Percentiles rank a stretch among this genome's conserved stretches.
phyloP scores from a whole-genome alignment of 2,329 filamentous ascomycete genomes.

The Intubia oerlemansii region DNA sequence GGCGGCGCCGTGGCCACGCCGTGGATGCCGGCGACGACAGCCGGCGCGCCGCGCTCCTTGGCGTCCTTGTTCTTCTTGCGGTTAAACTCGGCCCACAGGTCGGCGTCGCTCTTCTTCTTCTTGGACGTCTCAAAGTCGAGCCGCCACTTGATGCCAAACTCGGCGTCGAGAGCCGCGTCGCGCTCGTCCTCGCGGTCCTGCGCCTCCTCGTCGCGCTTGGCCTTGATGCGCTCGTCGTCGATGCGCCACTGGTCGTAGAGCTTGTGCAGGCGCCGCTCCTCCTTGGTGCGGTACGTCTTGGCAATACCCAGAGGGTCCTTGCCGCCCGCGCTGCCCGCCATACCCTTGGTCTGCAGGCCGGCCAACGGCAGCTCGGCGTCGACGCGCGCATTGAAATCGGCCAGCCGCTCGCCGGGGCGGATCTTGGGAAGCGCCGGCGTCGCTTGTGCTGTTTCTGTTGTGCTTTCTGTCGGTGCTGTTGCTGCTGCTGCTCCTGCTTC shows the following conservation, averaged over 20 bases:
- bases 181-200: slow-evolving; percentile 40
- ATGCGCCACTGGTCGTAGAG: slow-evolving; percentile 60
- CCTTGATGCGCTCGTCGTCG: slow-evolving; percentile 40
- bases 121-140: slow-evolving; percentile 20
- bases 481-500: neutral
- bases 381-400: slow-evolving; percentile 64
- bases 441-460: slow-evolving; percentile 6
- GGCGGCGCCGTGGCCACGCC: slow-evolving; percentile 58
- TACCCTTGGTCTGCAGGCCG: slow-evolving; percentile 43
- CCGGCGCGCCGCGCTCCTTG: slow-evolving; percentile 7
- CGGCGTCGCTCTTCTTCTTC: slow-evolving; percentile 23
- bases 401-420: slow-evolving; percentile 60
- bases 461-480: neutral
- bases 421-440: slow-evolving; percentile 36
- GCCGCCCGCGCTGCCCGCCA: slow-evolving; percentile 12
- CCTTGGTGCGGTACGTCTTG: slow-evolving; percentile 53
- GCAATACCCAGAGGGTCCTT: slow-evolving; percentile 38
- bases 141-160: slow-evolving; percentile 25
- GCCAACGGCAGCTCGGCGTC: slow-evolving; percentile 64
- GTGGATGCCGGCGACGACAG: slow-evolving; percentile 18
- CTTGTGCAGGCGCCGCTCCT: slow-evolving; percentile 66
- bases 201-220: slow-evolving; percentile 39
- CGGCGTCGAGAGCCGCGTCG: slow-evolving; percentile 37
- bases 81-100: slow-evolving; percentile 58
- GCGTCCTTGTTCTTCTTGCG: slow-evolving; percentile 37